Conservation (phyloP, 805 yeast genomes). For the Ogataea ganodermae region DNA sequence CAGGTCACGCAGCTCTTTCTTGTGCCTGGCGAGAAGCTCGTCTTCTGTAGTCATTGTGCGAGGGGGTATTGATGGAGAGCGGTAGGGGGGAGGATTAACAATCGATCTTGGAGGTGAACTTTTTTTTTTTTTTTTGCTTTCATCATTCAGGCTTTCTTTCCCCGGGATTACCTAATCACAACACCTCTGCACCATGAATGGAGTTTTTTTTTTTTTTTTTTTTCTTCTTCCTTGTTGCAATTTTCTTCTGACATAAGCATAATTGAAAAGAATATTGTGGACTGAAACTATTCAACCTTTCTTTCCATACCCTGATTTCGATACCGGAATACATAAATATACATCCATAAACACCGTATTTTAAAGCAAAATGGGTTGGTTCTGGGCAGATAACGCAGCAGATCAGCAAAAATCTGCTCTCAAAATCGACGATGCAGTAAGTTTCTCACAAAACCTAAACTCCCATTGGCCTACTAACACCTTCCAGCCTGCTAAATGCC, state of each 20-base stretch:
- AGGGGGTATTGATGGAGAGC: too few relatives aligned
- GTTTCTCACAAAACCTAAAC: background rate
- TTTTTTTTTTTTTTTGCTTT: too few relatives aligned
- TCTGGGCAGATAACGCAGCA: constrained; percentile 63
- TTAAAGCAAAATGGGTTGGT: constrained; percentile 75
- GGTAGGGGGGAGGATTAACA: too few relatives aligned
- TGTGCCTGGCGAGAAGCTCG: constrained; percentile 59
- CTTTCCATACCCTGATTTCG: too few relatives aligned
- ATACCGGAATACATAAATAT: too few relatives aligned
- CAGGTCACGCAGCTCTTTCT: constrained; percentile 67
- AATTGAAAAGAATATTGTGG: background rate
- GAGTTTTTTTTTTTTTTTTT: background rate
- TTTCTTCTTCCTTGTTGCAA: background rate
- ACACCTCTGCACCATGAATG: background rate
- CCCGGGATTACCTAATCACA: too few relatives aligned
- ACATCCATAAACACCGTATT: too few relatives aligned
- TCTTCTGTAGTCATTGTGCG: constrained; percentile 38
- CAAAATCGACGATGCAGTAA: background rate
- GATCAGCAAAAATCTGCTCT: background rate
- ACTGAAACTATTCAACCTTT: background rate
- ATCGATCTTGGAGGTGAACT: too few relatives aligned
- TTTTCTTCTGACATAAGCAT: constrained; percentile 5
- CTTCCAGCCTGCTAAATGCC: constrained; percentile 26
- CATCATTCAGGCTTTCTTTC: too few relatives aligned
- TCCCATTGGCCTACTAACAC: constrained; percentile 2